Evolutionary conservation across 2,329 filamentous ascomycete species (phyloP).

Genomic region (Thelonectria discophora): DNA sequence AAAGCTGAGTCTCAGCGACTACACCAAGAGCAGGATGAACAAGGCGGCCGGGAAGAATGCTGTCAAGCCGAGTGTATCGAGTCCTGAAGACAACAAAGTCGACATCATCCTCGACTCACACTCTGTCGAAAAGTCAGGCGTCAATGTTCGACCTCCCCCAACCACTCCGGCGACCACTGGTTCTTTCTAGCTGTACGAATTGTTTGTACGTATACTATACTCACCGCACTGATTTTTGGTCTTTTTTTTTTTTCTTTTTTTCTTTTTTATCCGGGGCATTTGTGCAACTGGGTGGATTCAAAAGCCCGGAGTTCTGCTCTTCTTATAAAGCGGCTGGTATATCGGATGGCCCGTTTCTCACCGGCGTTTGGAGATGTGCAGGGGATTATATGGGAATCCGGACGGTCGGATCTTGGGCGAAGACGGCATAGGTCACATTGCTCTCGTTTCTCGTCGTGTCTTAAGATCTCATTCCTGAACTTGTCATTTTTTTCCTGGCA

Average conservation of each 20-base stretch:
- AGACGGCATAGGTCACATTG: constrained; percentile 11
- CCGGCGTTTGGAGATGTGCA: constrained; percentile 40
- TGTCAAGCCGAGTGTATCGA: constrained; percentile 48
- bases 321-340: constrained; percentile 40
- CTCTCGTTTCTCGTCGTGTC: constrained; percentile 10
- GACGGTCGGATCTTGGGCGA: constrained; percentile 16
- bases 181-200: constrained; percentile 39
- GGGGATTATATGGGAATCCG: constrained; percentile 25
- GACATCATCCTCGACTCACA: constrained; percentile 47
- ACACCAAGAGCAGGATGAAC: constrained; percentile 66
- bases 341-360: constrained; percentile 35
- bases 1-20: constrained; percentile 73
- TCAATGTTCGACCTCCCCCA: constrained; percentile 34
- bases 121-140: constrained; percentile 42
- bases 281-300: constrained; percentile 35
- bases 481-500: background rate
- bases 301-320: constrained; percentile 46
- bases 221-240: constrained; percentile 24
- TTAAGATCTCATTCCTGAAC: constrained; percentile 16
- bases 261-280: constrained; percentile 35
- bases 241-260: constrained; percentile 23
- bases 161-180: constrained; percentile 42
- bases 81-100: constrained; percentile 49
- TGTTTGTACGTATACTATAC: constrained; percentile 37
- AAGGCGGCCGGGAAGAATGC: constrained; percentile 57